Base-by-base conservation (phyloP, 139 green algal species). In the Ostreobium quekettii region DNA sequence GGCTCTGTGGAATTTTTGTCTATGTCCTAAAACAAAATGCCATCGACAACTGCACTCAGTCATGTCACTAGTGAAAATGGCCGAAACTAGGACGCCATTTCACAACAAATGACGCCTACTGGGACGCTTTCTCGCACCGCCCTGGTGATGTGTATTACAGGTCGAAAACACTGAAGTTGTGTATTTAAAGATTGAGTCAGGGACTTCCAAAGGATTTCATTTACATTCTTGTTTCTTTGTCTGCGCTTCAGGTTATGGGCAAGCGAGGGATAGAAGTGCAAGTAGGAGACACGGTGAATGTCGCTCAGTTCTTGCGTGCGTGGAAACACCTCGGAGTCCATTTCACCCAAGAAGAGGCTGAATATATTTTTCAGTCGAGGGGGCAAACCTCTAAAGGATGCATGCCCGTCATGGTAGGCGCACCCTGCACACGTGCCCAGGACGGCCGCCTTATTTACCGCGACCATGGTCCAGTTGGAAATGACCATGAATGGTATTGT, bases 351-450 rank as follows among this genome's bases (percentile, higher is more conserved):
- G 30, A 33, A 1, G 49, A 67, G 11, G 60, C 71, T 15, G 36
- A 60, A 33, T 77, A 69, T 2, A 57, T 83, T 15, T 86, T 83
- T 67, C 79, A 80, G 46, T 82, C 82, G 63, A 80, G 83, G 49
- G 80, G 80, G 22, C 74, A 78, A 30, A 69, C 79, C 28, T 32
- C 36, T 1, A 59, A 53, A 2, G 80, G 80, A 24, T 33, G 36
- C 15, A 76, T 86, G 76, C 76, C 80, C 7, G 74, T 83, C 5
- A 66, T 80, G 66, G 80, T 84, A 47, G 59, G 76, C 72, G 37
- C 29, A 28, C n/a, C n/a, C n/a, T n/a, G n/a, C n/a, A n/a, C n/a
- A n/a, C n/a, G n/a, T n/a, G n/a, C n/a, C n/a, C n/a, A n/a, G n/a
- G n/a, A n/a, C n/a, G n/a, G n/a, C n/a, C n/a, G n/a, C n/a, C 31